Evolutionary conservation across 2,329 filamentous ascomycete genomes (phyloP).

Genomic region (Trichoderma sp.): DNA sequence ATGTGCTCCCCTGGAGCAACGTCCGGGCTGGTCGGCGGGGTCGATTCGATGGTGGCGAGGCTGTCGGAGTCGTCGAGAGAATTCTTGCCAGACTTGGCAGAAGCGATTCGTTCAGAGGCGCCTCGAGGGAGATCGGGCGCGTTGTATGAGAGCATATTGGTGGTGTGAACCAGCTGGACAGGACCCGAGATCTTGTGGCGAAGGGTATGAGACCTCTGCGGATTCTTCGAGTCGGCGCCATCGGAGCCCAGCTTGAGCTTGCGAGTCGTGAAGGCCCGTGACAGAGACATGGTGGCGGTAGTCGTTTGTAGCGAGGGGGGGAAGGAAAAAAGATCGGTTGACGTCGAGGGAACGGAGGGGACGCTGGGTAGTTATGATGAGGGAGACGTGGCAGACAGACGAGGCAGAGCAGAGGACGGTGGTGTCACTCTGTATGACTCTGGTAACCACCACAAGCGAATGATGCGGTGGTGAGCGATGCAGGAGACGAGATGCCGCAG

Average conservation of each 20-base stretch:
- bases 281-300: constrained; percentile 55
- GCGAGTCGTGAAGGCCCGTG: constrained; percentile 72
- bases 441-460: constrained; percentile 15
- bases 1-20: constrained; percentile 58
- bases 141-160: constrained; percentile 94
- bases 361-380: not conserved
- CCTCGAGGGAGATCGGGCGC: constrained; percentile 73
- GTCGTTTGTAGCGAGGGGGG: not conserved
- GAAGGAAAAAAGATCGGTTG: not conserved
- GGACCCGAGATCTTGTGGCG: constrained; percentile 83
- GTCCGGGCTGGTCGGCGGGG: constrained; percentile 70
- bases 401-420: not conserved
- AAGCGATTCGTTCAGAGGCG: constrained; percentile 49
- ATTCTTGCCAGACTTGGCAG: constrained; percentile 67
- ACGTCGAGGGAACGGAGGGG: constrained; percentile 3
- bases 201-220: constrained; percentile 46
- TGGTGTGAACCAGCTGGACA: constrained; percentile 85
- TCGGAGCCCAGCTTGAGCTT: constrained; percentile 58
- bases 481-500: constrained; percentile 18
- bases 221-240: constrained; percentile 46
- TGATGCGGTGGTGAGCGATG: constrained; percentile 9
- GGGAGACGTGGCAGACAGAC: not conserved
- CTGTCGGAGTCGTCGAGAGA: constrained; percentile 76
- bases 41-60: constrained; percentile 56
- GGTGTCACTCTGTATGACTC: constrained; percentile 16